Evolutionary conservation across 257 asterid genomes (phyloP).

Genomic region (Knoxia roxburghii): DNA sequence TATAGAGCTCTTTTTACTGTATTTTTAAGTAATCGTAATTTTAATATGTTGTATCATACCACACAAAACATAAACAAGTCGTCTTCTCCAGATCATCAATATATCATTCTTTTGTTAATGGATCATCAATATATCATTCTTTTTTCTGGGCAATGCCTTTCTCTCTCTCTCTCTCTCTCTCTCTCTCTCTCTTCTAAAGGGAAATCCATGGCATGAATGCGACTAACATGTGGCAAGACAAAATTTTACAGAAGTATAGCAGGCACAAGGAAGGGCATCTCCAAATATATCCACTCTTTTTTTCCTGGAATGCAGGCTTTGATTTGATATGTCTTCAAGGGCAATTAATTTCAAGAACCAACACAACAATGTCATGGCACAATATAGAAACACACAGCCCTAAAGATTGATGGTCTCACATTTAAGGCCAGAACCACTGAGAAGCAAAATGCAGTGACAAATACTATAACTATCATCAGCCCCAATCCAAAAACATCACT

Average conservation of each 20-base stretch:
- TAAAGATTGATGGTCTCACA: neutral
- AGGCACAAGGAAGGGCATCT: neutral
- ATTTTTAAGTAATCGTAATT: no score
- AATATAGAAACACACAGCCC: neutral
- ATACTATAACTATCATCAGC: neutral
- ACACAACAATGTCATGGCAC: neutral
- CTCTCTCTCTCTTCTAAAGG: no score
- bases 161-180: no score
- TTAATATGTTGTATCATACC: no score
- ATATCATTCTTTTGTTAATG: no score
- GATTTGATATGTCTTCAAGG: slow-evolving; percentile 7
- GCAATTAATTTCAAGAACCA: neutral
- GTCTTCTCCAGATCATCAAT: no score
- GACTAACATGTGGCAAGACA: slow-evolving; percentile 10
- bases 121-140: neutral
- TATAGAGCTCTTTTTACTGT: no score
- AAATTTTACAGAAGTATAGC: no score
- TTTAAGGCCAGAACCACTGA: neutral
- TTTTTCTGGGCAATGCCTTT: no score
- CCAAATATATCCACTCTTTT: neutral
- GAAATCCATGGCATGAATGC: neutral
- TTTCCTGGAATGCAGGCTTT: neutral
- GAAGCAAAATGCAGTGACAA: neutral
- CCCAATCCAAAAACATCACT: slow-evolving; percentile 4
- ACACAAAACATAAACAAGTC: no score